phyloP scores from a whole-genome alignment of 1,139 yeast species.

The Zygosaccharomyces sapae region DNA sequence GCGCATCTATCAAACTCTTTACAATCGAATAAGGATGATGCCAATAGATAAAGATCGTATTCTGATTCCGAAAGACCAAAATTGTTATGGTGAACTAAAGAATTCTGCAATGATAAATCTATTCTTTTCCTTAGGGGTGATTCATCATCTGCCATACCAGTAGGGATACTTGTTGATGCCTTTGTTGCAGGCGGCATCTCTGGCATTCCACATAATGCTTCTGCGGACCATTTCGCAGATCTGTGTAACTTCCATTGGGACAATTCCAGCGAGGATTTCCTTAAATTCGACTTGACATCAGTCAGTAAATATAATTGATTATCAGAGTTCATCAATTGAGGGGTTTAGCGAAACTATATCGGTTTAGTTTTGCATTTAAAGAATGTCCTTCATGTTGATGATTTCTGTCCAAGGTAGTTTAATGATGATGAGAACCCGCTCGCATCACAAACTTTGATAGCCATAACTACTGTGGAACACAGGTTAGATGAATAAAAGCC shows the following conservation, averaged over 20 bases:
- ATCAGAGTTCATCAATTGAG: conserved; percentile 9
- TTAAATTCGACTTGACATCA: conserved; percentile 37
- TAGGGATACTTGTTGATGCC: conserved; percentile 5
- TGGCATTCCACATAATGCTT: conserved; percentile 58
- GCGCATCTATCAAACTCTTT: conserved; percentile 84
- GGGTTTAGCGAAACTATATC: not conserved
- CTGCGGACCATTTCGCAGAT: conserved; percentile 79
- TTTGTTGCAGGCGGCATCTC: conserved; percentile 8
- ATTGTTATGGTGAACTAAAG: conserved; percentile 4
- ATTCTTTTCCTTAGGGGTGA: conserved; percentile 4
- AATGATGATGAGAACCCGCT: conserved; percentile 5
- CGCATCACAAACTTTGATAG: conserved; percentile 10
- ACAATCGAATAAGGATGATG: conserved; percentile 72
- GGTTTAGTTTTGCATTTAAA: not conserved
- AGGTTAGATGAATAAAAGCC: not conserved
- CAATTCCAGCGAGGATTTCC: conserved; percentile 41
- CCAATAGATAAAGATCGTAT: conserved; percentile 50
- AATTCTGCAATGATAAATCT: not conserved
- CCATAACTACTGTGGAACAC: not conserved
- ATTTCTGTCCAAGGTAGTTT: not conserved
- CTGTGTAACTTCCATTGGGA: conserved; percentile 54
- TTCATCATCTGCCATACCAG: conserved; percentile 4
- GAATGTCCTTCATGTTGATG: not conserved
- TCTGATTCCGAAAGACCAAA: conserved; percentile 37
- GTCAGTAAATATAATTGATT: conserved; percentile 8